Conservation (phyloP, 192 early-diverging fungal genomes). For the Dimargaris xerosporica region DNA sequence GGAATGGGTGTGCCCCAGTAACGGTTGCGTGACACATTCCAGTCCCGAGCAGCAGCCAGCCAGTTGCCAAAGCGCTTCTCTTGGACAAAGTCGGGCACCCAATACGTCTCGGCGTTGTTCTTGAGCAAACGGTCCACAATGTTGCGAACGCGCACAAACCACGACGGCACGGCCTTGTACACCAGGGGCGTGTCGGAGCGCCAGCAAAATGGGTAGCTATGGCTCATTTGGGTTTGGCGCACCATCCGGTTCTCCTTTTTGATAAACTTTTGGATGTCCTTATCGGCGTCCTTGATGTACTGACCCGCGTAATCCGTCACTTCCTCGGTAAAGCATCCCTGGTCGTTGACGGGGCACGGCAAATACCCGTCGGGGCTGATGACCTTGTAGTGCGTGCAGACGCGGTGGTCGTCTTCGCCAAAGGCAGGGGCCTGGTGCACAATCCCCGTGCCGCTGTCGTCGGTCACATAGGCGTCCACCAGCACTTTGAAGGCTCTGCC, state of each 20-base stretch:
- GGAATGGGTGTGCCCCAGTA: conserved; percentile 99
- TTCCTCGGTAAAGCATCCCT: conserved; percentile 61
- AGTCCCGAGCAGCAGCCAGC: conserved; percentile 89
- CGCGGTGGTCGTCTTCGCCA: conserved; percentile 98
- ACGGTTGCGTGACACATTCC: conserved; percentile 94
- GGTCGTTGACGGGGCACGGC: conserved; percentile 82
- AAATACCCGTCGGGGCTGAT: conserved; percentile 68
- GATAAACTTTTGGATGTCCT: conserved; percentile 82
- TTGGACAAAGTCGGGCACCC: conserved; percentile 93
- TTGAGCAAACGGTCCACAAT: conserved; percentile 70
- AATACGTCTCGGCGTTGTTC: conserved; percentile 77
- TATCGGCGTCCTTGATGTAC: conserved; percentile 96
- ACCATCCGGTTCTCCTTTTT: conserved; percentile 72
- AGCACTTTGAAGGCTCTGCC: conserved; percentile 72
- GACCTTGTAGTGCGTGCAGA: conserved; percentile 66
- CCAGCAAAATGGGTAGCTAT: conserved; percentile 97
- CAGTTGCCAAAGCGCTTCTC: conserved; percentile 98
- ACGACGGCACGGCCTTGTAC: conserved; percentile 90
- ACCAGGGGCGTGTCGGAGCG: conserved; percentile 94
- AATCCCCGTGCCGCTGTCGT: conserved; percentile 90
- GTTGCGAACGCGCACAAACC: conserved; percentile 88
- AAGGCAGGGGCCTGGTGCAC: conserved; percentile 96
- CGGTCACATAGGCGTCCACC: conserved; percentile 82
- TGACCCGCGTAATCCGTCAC: conserved; percentile 65
- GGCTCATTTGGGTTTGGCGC: conserved; percentile 76